Conservation (phyloP, 306 rosid genomes). For the Prunus campanulata region DNA sequence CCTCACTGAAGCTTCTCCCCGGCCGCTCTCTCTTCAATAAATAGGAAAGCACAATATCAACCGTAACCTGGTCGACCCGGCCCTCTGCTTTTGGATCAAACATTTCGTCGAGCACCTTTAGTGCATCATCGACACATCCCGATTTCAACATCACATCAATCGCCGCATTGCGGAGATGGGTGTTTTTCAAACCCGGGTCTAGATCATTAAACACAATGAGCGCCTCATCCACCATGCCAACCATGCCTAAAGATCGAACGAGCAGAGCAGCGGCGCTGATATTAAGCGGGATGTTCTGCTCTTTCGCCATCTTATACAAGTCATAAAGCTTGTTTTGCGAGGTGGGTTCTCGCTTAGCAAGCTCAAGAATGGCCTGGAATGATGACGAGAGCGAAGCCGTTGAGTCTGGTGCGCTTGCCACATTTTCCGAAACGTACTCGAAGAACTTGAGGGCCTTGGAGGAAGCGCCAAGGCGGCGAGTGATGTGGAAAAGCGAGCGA, state of each 20-base stretch:
- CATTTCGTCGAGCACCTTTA: constrained; percentile 71
- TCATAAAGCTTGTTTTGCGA: constrained; percentile 34
- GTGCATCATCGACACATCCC: constrained; percentile 41
- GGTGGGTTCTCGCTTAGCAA: constrained; percentile 42
- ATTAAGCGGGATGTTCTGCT: constrained; percentile 30
- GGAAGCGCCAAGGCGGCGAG: constrained; percentile 31
- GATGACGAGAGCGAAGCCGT: constrained; percentile 22
- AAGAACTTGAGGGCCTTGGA: constrained; percentile 34
- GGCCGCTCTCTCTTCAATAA: constrained; percentile 30
- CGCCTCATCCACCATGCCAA: constrained; percentile 49
- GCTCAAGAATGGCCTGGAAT: constrained; percentile 51
- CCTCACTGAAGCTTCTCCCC: constrained; percentile 39
- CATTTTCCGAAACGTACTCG: constrained; percentile 23
- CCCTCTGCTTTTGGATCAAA: constrained; percentile 37
- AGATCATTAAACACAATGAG: constrained; percentile 36
- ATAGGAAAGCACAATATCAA: constrained; percentile 39
- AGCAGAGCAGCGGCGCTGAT: constrained; percentile 32
- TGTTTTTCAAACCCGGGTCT: constrained; percentile 37
- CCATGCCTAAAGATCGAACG: constrained; percentile 34
- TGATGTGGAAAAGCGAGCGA: constrained; percentile 39
- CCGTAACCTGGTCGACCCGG: constrained; percentile 44
- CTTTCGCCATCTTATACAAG: constrained; percentile 34
- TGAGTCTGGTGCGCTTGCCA: background rate
- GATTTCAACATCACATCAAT: constrained; percentile 28
- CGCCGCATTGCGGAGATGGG: constrained; percentile 45